These are phyloP conservation scores for Blastobotrys niveus DNA, from an alignment of 1,139 yeast species.

Conservation along the genomic window DNA sequence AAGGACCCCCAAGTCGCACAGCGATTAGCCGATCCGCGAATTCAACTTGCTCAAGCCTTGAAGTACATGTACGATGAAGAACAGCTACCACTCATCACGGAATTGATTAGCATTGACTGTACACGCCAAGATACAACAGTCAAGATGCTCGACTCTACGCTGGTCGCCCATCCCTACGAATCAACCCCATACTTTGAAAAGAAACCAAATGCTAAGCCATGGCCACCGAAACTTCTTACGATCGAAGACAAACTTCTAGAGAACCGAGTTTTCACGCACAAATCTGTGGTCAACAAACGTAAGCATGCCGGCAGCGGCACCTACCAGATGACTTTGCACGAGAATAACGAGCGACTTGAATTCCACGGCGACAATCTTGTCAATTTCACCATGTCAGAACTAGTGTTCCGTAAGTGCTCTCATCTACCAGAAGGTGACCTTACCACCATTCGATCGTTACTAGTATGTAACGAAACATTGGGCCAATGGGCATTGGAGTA, in stretches of 20 bases:
- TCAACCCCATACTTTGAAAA: background rate
- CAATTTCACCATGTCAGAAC: constrained; percentile 63
- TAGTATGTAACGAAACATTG: constrained; percentile 71
- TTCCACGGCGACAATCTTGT: constrained; percentile 89
- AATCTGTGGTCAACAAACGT: constrained; percentile 61
- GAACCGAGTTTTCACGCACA: constrained; percentile 76
- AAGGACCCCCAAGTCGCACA: constrained; percentile 29
- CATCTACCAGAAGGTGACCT: constrained; percentile 75
- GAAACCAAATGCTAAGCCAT: constrained; percentile 7
- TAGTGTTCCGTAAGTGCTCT: constrained; percentile 63
- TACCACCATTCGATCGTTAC: constrained; percentile 60
- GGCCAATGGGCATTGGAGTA: constrained; percentile 67
- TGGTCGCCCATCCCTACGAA: too few relatives aligned
- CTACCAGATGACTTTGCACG: constrained; percentile 50
- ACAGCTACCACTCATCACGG: constrained; percentile 43
- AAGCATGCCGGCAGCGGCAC: constrained; percentile 47
- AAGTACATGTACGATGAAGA: constrained; percentile 49
- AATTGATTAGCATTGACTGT: constrained; percentile 31
- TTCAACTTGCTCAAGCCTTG: constrained; percentile 55
- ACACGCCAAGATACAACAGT: background rate
- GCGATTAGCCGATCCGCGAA: constrained; percentile 47
- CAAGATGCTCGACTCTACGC: too few relatives aligned
- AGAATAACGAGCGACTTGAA: constrained; percentile 87
- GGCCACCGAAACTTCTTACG: constrained; percentile 66
- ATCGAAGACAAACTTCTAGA: constrained; percentile 55